Evolutionary conservation across 805 yeast species (phyloP), one percentile per base, ranked within the genome.

Genomic region (Cyberlindnera subsufficiens): DNA sequence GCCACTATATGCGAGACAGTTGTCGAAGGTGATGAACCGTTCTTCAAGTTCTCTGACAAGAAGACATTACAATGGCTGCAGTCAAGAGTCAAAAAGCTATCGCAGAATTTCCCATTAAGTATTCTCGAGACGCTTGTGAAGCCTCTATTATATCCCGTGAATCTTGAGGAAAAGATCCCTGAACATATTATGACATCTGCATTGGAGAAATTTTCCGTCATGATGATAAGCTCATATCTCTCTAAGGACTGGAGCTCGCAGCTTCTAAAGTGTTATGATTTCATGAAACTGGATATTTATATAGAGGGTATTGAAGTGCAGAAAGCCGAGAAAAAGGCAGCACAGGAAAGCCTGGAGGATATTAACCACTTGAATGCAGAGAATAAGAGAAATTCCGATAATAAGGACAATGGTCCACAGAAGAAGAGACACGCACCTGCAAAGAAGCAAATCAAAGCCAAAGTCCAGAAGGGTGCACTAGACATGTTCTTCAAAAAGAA

Each of bases 381-480:
- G 32, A 51, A 35, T 37, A 50, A 45, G 37, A 46, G 50, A 45
- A 42, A 25, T n/a, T n/a, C 37, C 33, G 18, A 33, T 22, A 40
- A 38, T 35, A 32, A 47, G 34, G 44, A 47, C 32, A 58, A 58
- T 30, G 63, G 35, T 40, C 60, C 22, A 42, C 47, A 35, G 50
- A 60, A 41, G 58, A 53, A 43, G 38, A 55, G 53, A 38, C 50
- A 63, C 15, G 42, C 58, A 9, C 45, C 55, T 3, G 51, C 52
- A 1, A 63, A 70, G 64, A 53, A 63, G 60, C 37, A 60, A 25
- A 70, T 8, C 27, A 22, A 68, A 45, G 78, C 77, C 3, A 77
- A 76, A 1, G 66, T 68, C 2, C 82, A 82, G 1, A 75, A 67
- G 51, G 89, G 93, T 1, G 86, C 88, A 1, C 63, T 84, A 22